Conservation (phyloP, 768 basidiomycete species). For the Tremella mesenterica region DNA sequence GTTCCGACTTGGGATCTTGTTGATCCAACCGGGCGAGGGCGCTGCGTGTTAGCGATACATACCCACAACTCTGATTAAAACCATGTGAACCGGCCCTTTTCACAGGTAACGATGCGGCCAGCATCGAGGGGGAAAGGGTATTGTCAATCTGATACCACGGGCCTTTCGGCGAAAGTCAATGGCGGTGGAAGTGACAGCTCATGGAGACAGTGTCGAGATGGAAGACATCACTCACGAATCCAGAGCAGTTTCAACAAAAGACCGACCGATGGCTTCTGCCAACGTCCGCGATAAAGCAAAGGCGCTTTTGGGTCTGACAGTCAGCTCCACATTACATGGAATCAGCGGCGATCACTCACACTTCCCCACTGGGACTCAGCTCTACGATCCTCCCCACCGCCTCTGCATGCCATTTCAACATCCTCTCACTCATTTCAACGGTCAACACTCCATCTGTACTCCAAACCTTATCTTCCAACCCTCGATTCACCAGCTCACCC, state of each 20-base stretch:
- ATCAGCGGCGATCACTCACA: constrained; percentile 56
- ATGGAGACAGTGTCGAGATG: background rate
- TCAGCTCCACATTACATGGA: background rate
- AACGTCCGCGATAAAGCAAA: constrained; percentile 72
- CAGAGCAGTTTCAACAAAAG: constrained; percentile 81
- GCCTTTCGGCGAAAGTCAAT: no score
- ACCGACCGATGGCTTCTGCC: constrained; percentile 71
- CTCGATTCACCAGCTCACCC: constrained; percentile 21
- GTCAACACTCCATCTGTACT: constrained; percentile 76
- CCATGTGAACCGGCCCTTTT: background rate
- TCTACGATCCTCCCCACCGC: constrained; percentile 91
- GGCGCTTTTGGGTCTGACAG: constrained; percentile 70
- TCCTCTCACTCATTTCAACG: constrained; percentile 70
- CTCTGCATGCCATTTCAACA: constrained; percentile 97
- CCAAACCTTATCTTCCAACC: constrained; percentile 58
- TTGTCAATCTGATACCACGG: no score
- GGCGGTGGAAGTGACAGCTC: no score
- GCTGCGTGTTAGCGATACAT: constrained; percentile 47
- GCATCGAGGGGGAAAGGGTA: no score
- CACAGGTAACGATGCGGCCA: no score
- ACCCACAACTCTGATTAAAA: background rate
- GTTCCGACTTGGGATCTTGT: constrained; percentile 69
- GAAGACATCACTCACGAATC: constrained; percentile 72
- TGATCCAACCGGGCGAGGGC: constrained; percentile 62
- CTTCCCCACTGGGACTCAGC: constrained; percentile 67